phyloP scores from a whole-genome alignment of 179 eudicot genomes.

The Spergularia azorica region DNA sequence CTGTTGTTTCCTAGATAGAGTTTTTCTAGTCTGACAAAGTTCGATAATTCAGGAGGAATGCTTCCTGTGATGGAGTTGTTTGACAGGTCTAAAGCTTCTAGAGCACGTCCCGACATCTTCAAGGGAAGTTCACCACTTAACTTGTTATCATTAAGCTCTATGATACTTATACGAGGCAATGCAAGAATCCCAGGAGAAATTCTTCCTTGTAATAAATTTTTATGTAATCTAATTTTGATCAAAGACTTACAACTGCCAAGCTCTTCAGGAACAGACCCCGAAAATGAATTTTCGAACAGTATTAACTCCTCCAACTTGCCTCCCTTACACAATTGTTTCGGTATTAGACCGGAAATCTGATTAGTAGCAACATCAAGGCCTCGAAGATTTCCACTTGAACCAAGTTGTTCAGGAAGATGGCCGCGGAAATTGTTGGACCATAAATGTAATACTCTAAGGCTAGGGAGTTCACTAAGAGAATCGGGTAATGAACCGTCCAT shows the following conservation, averaged over 20 bases:
- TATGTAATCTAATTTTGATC: conserved; percentile 35
- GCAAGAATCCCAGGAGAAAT: conserved; percentile 54
- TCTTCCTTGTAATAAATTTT: conserved; percentile 51
- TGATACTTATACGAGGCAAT: conserved; percentile 41
- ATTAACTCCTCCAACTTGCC: conserved; percentile 38
- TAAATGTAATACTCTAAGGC: conserved; percentile 41
- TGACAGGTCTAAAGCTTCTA: conserved; percentile 39
- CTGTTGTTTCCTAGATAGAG: conserved; percentile 45
- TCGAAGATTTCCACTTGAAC: conserved; percentile 42
- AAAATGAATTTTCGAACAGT: conserved; percentile 49
- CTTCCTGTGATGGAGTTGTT: conserved; percentile 50
- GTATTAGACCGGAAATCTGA: conserved; percentile 56
- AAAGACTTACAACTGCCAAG: conserved; percentile 57
- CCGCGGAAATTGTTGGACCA: conserved; percentile 66
- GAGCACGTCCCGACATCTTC: conserved; percentile 31
- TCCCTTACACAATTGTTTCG: conserved; percentile 59
- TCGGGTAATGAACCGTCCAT: conserved; percentile 50
- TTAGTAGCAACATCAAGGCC: conserved; percentile 46
- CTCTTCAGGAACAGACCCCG: conserved; percentile 57
- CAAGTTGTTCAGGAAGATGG: conserved; percentile 56
- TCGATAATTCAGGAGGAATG: conserved; percentile 49
- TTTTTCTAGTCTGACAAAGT: conserved; percentile 32
- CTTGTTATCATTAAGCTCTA: conserved; percentile 53
- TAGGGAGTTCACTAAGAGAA: conserved; percentile 51
- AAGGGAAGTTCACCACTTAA: conserved; percentile 56